Evolutionary conservation across 305 asterid species (phyloP).

Genomic region (Solanum hybrid): DNA sequence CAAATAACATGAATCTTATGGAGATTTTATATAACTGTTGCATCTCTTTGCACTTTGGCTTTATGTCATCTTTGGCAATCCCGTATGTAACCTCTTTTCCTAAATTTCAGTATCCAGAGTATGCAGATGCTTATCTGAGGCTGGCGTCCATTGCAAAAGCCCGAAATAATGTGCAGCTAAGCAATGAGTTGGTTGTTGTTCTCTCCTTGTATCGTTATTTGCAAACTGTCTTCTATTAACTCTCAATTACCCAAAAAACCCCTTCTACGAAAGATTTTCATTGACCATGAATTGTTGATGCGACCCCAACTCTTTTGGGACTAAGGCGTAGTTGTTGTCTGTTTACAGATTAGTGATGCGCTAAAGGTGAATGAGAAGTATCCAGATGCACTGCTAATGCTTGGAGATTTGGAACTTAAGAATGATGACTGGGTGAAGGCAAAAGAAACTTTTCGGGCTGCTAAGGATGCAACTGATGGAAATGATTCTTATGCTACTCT

Average conservation of each 20-base stretch:
- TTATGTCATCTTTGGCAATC: neutral
- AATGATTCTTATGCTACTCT: conserved; percentile 92
- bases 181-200: conserved; percentile 79
- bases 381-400: conserved; percentile 87
- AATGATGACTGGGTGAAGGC: conserved; percentile 99
- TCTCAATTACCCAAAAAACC: neutral
- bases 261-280: neutral
- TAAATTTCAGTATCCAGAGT: conserved; percentile 72
- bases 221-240: neutral
- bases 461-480: conserved; percentile 72
- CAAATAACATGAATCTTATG: neutral
- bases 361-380: conserved; percentile 86
- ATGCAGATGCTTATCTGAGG: conserved; percentile 89
- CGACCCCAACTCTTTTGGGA: neutral
- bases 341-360: conserved; percentile 74
- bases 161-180: conserved; percentile 69
- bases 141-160: conserved; percentile 94
- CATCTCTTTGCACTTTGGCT: neutral
- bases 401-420: conserved; percentile 96
- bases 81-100: conserved; percentile 13
- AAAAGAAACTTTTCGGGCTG: conserved; percentile 84
- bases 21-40: neutral
- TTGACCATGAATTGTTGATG: neutral
- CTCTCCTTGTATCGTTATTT: neutral
- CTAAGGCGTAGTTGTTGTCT: neutral